phyloP scores from a whole-genome alignment of 768 basidiomycete species.

The Lentinula edodes region DNA sequence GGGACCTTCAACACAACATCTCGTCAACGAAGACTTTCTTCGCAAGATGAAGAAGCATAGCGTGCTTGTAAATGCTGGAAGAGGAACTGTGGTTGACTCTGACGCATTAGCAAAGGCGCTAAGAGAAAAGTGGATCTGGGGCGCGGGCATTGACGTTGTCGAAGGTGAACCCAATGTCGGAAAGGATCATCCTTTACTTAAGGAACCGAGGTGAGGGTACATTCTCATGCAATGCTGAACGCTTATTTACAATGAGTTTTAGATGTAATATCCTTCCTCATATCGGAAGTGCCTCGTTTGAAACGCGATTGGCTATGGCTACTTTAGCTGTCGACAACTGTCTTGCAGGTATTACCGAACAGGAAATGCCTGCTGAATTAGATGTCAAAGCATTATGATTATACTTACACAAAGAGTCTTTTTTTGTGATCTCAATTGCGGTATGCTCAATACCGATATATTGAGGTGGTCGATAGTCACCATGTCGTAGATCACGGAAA shows the following conservation, averaged over 20 bases:
- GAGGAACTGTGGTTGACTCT: slow-evolving; percentile 88
- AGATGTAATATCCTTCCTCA: slow-evolving; percentile 87
- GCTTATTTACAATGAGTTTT: not conserved
- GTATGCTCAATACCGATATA: not conserved
- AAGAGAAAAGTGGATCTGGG: slow-evolving; percentile 76
- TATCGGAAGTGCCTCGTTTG: slow-evolving; percentile 83
- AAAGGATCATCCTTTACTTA: slow-evolving; percentile 73
- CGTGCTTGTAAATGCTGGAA: slow-evolving; percentile 78
- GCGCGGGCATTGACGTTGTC: slow-evolving; percentile 90
- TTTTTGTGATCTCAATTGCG: not conserved
- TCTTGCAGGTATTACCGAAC: slow-evolving; percentile 47
- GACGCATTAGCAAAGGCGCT: slow-evolving; percentile 83
- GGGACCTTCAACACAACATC: slow-evolving; percentile 60
- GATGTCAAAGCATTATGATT: slow-evolving; percentile 12
- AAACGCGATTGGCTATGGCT: slow-evolving; percentile 83
- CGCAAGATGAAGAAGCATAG: slow-evolving; percentile 79
- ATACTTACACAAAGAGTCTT: not conserved
- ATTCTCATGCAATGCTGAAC: not conserved
- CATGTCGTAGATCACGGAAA: not conserved
- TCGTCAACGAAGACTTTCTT: slow-evolving; percentile 71
- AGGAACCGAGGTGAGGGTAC: slow-evolving; percentile 55
- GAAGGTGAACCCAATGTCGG: slow-evolving; percentile 83
- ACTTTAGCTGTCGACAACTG: slow-evolving; percentile 66
- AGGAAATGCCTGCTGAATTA: slow-evolving; percentile 52
- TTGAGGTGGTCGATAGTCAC: not conserved